Percentiles rank a stretch among this genome's conserved stretches.
These are phyloP conservation scores for Starmera stellimalicola DNA, from an alignment of 1,139 yeast species.

Conservation along the genomic window DNA sequence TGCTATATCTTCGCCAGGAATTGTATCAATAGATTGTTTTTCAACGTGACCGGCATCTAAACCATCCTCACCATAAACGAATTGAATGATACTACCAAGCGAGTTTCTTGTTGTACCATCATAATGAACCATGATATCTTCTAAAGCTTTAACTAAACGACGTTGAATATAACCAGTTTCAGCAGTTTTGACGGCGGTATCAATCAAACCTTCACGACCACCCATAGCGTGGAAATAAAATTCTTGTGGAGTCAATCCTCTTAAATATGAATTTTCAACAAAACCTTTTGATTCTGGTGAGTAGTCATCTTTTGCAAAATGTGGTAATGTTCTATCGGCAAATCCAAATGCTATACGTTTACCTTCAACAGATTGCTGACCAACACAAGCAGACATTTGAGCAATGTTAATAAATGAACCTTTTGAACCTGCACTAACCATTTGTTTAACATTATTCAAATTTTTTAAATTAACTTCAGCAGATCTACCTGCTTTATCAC, in stretches of 20 bases:
- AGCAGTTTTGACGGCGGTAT: slow-evolving; percentile 97
- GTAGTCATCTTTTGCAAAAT: slow-evolving; percentile 95
- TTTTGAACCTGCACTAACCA: slow-evolving; percentile 98
- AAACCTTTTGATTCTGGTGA: slow-evolving; percentile 98
- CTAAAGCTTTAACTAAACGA: slow-evolving; percentile 95
- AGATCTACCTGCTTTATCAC: slow-evolving; percentile 98
- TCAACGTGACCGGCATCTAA: slow-evolving; percentile 97
- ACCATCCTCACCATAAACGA: slow-evolving; percentile 98
- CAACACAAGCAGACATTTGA: slow-evolving; percentile 99
- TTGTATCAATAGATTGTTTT: slow-evolving; percentile 91
- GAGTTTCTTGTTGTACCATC: slow-evolving; percentile 99
- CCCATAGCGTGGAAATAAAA: slow-evolving; percentile 99
- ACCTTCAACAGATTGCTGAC: slow-evolving; percentile 99
- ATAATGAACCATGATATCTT: slow-evolving; percentile 97
- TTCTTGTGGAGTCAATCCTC: slow-evolving; percentile 98
- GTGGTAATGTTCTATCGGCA: slow-evolving; percentile 92
- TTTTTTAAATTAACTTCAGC: slow-evolving; percentile 96
- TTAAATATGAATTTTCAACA: slow-evolving; percentile 90
- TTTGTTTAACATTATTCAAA: slow-evolving; percentile 91
- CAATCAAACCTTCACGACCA: slow-evolving; percentile 99
- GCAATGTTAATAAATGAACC: slow-evolving; percentile 98
- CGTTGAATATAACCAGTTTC: slow-evolving; percentile 99
- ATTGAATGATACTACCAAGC: slow-evolving; percentile 90
- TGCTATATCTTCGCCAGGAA: slow-evolving; percentile 81
- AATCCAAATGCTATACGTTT: slow-evolving; percentile 98